A percentile compares a stretch with the other conserved stretches of the same genome.
Evolutionary conservation across 305 asterid genomes (phyloP).

Genomic region (Solanum hybrid): DNA sequence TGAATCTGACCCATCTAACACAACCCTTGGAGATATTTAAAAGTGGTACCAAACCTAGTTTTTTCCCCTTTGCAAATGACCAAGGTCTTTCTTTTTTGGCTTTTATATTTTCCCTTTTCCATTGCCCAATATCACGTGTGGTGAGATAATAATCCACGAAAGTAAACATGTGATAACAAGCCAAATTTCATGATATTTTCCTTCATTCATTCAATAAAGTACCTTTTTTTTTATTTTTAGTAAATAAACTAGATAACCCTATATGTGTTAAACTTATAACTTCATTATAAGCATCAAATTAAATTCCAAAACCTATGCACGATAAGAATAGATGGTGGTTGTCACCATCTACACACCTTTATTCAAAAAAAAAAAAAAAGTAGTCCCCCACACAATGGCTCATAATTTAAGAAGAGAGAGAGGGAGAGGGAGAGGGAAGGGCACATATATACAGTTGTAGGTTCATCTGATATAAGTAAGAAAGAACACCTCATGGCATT

Average conservation of each 20-base stretch:
- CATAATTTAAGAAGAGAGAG: slow-evolving; percentile 16
- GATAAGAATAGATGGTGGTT: slow-evolving; percentile 30
- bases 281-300: neutral
- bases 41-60: neutral
- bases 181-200: slow-evolving; percentile 1
- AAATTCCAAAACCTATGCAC: slow-evolving; percentile 3
- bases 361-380: slow-evolving; percentile 11
- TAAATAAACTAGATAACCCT: neutral
- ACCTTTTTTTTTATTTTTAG: neutral
- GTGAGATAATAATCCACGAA: slow-evolving; percentile 4
- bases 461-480: slow-evolving; percentile 23
- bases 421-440: neutral
- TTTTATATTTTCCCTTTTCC: neutral
- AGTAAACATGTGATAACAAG: neutral
- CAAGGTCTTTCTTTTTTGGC: neutral
- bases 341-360: slow-evolving; percentile 42
- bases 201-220: neutral
- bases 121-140: slow-evolving; percentile 3
- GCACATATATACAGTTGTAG: slow-evolving; percentile 11
- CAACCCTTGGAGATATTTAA: neutral
- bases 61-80: neutral
- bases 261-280: neutral
- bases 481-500: slow-evolving; percentile 24
- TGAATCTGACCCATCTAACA: neutral
- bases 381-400: slow-evolving; percentile 47